Evolutionary conservation across 768 basidiomycete species (phyloP).

Genomic region (Tricholoma matsutake): DNA sequence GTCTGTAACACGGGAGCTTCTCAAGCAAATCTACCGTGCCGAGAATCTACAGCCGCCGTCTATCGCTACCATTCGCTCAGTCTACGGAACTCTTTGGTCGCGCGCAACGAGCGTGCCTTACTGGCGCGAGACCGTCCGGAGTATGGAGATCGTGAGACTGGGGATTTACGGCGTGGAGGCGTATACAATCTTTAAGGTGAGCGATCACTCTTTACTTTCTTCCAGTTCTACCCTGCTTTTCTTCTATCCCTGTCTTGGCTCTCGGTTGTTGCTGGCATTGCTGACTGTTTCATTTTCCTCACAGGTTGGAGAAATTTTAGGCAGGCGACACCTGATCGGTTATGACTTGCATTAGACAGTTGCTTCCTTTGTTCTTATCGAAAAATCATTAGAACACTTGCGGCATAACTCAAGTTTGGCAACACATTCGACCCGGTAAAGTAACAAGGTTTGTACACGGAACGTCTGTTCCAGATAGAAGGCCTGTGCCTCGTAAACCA

Average conservation of each 20-base stretch:
- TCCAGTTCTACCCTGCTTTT: neutral
- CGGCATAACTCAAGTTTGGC: neutral
- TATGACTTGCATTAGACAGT: slow-evolving; percentile 60
- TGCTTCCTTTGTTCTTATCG: neutral
- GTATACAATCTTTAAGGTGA: slow-evolving; percentile 85
- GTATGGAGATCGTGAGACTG: slow-evolving; percentile 65
- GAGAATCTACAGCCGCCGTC: slow-evolving; percentile 75
- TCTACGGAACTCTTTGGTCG: slow-evolving; percentile 64
- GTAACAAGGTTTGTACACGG: neutral
- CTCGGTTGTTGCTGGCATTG: neutral
- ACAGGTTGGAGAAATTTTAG: slow-evolving; percentile 86
- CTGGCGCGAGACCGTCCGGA: slow-evolving; percentile 56
- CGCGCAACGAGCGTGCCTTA: slow-evolving; percentile 56
- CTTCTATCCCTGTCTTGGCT: neutral
- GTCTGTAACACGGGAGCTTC: slow-evolving; percentile 68
- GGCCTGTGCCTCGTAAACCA: too few species aligned
- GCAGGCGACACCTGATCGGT: slow-evolving; percentile 74
- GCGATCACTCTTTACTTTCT: slow-evolving; percentile 15
- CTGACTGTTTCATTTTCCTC: neutral
- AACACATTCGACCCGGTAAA: neutral
- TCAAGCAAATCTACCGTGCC: slow-evolving; percentile 70
- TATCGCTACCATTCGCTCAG: slow-evolving; percentile 47
- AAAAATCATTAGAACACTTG: neutral
- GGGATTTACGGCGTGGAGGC: slow-evolving; percentile 81
- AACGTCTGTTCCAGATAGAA: neutral